A percentile compares a stretch with the other conserved stretches of the same genome.
phyloP scores from a whole-genome alignment of 148 eudicot species.

The Rhododendron griersonianum region DNA sequence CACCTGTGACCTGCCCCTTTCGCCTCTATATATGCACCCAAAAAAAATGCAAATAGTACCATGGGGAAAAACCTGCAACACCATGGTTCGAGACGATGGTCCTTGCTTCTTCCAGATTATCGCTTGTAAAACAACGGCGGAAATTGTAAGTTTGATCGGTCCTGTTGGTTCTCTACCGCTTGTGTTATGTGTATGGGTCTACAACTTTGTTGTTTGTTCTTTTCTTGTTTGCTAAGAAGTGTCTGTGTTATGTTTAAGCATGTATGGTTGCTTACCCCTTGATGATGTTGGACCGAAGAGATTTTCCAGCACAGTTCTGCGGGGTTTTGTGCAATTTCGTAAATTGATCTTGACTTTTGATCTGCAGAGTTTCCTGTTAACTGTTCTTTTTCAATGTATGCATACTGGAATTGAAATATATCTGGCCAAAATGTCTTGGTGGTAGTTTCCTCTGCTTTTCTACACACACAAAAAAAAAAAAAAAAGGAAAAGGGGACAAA shows the following conservation, averaged over 20 bases:
- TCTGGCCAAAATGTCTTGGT: neutral
- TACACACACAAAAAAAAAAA: too few relatives aligned
- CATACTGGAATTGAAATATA: neutral
- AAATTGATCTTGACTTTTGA: neutral
- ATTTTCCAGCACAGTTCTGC: neutral
- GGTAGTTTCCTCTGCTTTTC: neutral
- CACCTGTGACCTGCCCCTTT: neutral
- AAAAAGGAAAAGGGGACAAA: neutral
- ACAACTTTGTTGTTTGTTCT: neutral
- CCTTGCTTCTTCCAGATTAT: conserved; percentile 19
- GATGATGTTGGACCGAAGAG: neutral
- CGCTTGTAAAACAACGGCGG: neutral
- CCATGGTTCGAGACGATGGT: neutral
- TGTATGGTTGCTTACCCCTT: neutral
- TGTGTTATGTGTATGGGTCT: neutral
- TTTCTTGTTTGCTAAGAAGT: neutral
- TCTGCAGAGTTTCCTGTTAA: neutral
- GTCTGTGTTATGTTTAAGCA: neutral
- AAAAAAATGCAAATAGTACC: neutral
- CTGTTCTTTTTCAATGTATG: neutral
- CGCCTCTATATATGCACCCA: neutral
- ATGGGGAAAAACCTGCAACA: neutral
- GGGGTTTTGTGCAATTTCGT: neutral
- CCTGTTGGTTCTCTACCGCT: neutral
- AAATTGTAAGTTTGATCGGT: neutral